Conservation (phyloP, 805 yeast genomes). For the Starmerella apicola region DNA sequence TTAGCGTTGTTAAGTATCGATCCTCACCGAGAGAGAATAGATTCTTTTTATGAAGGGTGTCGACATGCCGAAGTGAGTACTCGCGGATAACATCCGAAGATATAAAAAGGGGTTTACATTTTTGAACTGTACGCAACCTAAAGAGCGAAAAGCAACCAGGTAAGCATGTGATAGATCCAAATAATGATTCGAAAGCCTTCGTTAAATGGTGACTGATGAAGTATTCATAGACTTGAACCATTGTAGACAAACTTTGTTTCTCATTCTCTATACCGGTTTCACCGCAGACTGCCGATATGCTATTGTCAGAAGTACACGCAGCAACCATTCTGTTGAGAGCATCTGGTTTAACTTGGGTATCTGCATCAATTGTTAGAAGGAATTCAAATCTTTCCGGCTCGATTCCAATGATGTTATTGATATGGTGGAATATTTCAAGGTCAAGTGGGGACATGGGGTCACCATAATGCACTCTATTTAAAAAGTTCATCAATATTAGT, state of each 20-base stretch:
- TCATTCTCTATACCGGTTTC: constrained; percentile 50
- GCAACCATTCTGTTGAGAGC: constrained; percentile 45
- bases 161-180: constrained; percentile 52
- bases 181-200: constrained; percentile 49
- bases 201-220: constrained; percentile 53
- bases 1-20: constrained; percentile 44
- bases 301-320: constrained; percentile 46
- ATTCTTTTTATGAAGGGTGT: constrained; percentile 49
- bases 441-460: constrained; percentile 50
- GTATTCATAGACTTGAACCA: constrained; percentile 52
- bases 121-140: constrained; percentile 35
- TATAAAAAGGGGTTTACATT: constrained; percentile 44
- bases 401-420: constrained; percentile 47
- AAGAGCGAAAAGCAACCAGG: constrained; percentile 58
- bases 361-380: constrained; percentile 52
- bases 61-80: constrained; percentile 43
- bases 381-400: constrained; percentile 50
- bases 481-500: constrained; percentile 43
- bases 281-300: constrained; percentile 50
- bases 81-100: constrained; percentile 49
- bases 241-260: constrained; percentile 42
- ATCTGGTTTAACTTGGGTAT: constrained; percentile 43
- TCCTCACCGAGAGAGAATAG: constrained; percentile 52
- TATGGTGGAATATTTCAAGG: constrained; percentile 39
- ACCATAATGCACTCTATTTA: constrained; percentile 47